Conservation (phyloP, 1,284 basidiomycete genomes). For the Tilletia horrida region DNA sequence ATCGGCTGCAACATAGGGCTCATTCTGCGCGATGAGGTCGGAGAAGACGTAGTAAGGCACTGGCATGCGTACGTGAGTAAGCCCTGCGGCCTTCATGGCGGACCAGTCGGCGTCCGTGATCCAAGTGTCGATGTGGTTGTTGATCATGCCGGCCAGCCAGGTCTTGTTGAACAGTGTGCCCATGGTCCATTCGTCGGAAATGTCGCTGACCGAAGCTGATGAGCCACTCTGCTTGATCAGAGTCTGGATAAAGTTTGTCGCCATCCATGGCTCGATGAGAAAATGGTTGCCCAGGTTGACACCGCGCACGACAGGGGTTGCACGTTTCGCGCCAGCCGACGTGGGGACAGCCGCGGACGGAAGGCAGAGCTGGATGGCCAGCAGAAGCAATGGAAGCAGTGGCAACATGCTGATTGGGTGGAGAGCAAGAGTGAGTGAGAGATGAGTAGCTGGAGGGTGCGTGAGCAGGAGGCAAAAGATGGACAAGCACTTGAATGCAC, state of each 20-base stretch:
- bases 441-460: not conserved
- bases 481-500: no score
- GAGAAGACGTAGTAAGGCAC: constrained; percentile 17
- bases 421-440: not conserved
- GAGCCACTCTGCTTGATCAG: constrained; percentile 30
- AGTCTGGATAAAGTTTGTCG: not conserved
- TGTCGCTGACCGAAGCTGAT: constrained; percentile 34
- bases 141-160: constrained; percentile 14
- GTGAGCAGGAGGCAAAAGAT: not conserved
- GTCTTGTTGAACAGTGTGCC: constrained; percentile 17
- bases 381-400: not conserved
- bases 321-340: not conserved
- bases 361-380: not conserved
- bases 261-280: constrained; percentile 28
- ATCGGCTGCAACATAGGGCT: constrained; percentile 10
- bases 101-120: constrained; percentile 21
- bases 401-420: not conserved
- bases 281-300: constrained; percentile 16
- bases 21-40: constrained; percentile 12
- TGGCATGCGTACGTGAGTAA: constrained; percentile 25
- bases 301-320: not conserved
- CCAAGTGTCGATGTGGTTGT: constrained; percentile 18
- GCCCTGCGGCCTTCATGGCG: constrained; percentile 22
- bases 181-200: constrained; percentile 26
- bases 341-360: not conserved